Conservation (phyloP, 129 eudicot species). For the Scalesia atractyloides region DNA sequence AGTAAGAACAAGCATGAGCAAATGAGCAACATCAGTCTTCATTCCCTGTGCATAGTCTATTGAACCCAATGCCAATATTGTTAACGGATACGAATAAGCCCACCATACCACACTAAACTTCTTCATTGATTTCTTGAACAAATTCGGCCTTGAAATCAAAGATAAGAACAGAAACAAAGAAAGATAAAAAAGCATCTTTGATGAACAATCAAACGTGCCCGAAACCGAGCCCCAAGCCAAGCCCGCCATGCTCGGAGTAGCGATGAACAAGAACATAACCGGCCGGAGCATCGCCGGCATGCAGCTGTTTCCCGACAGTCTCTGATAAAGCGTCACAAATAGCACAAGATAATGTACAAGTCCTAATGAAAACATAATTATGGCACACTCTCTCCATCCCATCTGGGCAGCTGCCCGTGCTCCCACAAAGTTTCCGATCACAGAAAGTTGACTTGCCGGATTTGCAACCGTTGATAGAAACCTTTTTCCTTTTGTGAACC, state of each 20-base stretch:
- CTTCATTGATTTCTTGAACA: conserved; percentile 67
- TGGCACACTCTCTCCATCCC: conserved; percentile 62
- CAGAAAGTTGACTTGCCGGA: conserved; percentile 58
- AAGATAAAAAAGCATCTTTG: conserved; percentile 70
- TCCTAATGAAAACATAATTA: conserved; percentile 52
- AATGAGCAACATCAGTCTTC: conserved; percentile 41
- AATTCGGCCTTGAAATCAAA: conserved; percentile 48
- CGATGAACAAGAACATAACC: conserved; percentile 61
- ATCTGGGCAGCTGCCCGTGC: conserved; percentile 50
- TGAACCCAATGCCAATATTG: conserved; percentile 55
- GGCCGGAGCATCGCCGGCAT: conserved; percentile 54
- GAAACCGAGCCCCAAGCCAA: conserved; percentile 63
- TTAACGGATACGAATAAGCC: conserved; percentile 59
- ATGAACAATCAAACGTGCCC: conserved; percentile 50
- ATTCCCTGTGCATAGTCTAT: conserved; percentile 54
- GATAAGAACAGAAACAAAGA: conserved; percentile 59
- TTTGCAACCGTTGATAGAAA: conserved; percentile 48
- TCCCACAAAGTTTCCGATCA: conserved; percentile 58
- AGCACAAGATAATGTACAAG: conserved; percentile 55
- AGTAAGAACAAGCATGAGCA: conserved; percentile 44
- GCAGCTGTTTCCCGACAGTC: conserved; percentile 41
- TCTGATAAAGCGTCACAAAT: conserved; percentile 63
- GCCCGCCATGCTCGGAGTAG: conserved; percentile 68
- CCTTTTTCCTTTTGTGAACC: conserved; percentile 59
- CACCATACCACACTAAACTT: conserved; percentile 65